Percentiles rank a stretch among this genome's conserved stretches.
Evolutionary conservation across 1,139 yeast species (phyloP).

Genomic region (Debaryomycetaceae sp.): DNA sequence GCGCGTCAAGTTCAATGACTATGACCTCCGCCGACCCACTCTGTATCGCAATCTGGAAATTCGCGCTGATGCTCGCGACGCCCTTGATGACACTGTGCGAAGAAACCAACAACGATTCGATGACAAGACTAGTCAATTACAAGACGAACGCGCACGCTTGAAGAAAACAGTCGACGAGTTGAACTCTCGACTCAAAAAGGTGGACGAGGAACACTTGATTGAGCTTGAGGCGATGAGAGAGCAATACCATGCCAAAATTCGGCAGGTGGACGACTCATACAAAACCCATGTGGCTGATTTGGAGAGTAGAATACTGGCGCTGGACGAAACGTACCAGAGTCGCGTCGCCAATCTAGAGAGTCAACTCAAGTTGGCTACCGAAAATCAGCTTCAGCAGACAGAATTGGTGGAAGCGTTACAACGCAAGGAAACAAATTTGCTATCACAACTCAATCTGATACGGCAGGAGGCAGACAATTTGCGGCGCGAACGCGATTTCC

Average conservation of each 20-base stretch:
- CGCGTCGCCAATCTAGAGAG: too few species aligned
- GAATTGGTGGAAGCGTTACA: not conserved
- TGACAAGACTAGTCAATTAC: not conserved
- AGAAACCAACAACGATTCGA: not conserved
- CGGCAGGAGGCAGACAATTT: conserved; percentile 1
- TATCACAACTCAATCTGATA: not conserved
- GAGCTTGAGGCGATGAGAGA: not conserved
- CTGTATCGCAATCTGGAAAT: not conserved
- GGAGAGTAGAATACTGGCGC: not conserved
- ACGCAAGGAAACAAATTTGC: not conserved
- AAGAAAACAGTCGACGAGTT: not conserved
- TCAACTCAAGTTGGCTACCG: too few species aligned
- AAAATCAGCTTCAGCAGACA: not conserved
- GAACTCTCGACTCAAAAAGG: not conserved
- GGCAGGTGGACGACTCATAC: not conserved
- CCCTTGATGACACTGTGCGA: not conserved
- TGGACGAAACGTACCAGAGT: too few species aligned
- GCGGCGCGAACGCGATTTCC: conserved; percentile 2
- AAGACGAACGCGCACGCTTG: not conserved
- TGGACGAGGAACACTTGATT: not conserved
- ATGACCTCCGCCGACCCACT: conserved; percentile 1
- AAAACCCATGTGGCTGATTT: not conserved
- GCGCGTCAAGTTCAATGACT: not conserved
- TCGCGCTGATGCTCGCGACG: not conserved
- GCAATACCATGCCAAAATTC: not conserved